Evolutionary conservation across 2,329 filamentous ascomycete species (phyloP).

Genomic region (Calonectria naviculata): DNA sequence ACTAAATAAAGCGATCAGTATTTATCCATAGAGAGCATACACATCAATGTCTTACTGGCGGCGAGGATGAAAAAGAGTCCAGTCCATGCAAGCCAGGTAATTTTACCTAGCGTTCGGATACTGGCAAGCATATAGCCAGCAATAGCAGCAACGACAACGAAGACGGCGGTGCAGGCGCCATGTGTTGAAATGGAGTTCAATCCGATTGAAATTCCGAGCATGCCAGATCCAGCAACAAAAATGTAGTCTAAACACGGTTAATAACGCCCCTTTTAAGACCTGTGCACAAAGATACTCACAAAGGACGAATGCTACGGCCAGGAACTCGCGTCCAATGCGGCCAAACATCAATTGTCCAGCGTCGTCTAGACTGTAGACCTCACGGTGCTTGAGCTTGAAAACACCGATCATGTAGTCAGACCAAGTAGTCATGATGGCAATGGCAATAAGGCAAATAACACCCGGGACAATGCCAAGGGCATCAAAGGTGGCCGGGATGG

Average conservation of each 20-base stretch:
- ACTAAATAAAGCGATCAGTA: not conserved
- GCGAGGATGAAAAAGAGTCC: constrained; percentile 19
- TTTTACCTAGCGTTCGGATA: constrained; percentile 12
- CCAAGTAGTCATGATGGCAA: constrained; percentile 58
- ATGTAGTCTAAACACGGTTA: not conserved
- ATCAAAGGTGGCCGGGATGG: constrained; percentile 57
- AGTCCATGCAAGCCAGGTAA: constrained; percentile 9
- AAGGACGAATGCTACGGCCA: constrained; percentile 48
- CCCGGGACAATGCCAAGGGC: constrained; percentile 58
- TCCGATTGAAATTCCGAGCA: constrained; percentile 13
- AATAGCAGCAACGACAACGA: constrained; percentile 13
- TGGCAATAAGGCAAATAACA: constrained; percentile 51
- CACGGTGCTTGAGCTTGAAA: constrained; percentile 61
- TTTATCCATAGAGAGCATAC: too few relatives aligned
- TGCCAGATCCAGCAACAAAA: constrained; percentile 7
- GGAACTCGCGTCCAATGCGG: constrained; percentile 53
- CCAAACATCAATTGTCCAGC: constrained; percentile 60
- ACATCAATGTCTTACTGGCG: constrained; percentile 15
- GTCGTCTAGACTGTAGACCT: constrained; percentile 65
- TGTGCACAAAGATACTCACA: constrained; percentile 33
- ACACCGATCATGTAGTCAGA: constrained; percentile 58
- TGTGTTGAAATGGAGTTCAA: constrained; percentile 10
- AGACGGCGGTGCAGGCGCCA: constrained; percentile 6
- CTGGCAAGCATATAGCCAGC: not conserved
- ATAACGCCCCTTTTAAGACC: accelerated